A percentile compares a stretch with the other conserved stretches of the same genome.
Conservation (phyloP, 1,139 yeast species). For the Kazachstania sp. region DNA sequence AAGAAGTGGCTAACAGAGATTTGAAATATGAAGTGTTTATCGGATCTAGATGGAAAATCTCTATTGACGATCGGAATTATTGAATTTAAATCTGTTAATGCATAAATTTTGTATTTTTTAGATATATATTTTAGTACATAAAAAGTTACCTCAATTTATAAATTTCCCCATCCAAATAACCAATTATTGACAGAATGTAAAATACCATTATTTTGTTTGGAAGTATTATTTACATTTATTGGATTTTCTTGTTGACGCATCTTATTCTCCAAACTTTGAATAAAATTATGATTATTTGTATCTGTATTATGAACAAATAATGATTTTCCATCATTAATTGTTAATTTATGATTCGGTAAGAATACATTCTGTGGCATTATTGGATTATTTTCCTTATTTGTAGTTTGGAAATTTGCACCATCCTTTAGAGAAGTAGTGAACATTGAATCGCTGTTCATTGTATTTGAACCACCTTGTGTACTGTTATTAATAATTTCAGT, state of each 20-base stretch:
- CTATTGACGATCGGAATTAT: not conserved
- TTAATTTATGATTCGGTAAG: slow-evolving; percentile 13
- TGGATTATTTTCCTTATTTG: slow-evolving; percentile 9
- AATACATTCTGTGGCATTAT: slow-evolving; percentile 6
- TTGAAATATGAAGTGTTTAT: slow-evolving; percentile 4
- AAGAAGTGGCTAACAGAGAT: slow-evolving; percentile 5
- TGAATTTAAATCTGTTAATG: not conserved
- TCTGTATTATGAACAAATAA: slow-evolving; percentile 27
- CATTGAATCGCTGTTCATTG: not conserved
- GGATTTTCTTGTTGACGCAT: slow-evolving; percentile 25
- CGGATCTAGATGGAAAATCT: slow-evolving; percentile 8
- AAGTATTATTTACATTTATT: not conserved
- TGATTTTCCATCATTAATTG: slow-evolving; percentile 27
- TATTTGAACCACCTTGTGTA: not conserved
- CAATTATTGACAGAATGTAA: slow-evolving; percentile 32
- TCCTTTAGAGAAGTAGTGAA: not conserved
- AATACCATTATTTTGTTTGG: slow-evolving; percentile 16
- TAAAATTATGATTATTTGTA: slow-evolving; percentile 29
- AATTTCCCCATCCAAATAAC: slow-evolving; percentile 52
- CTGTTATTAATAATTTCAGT: not conserved
- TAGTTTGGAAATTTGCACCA: not conserved
- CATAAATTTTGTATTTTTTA: not conserved
- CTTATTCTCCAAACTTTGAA: slow-evolving; percentile 29
- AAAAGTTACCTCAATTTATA: slow-evolving; percentile 23
- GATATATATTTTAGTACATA: not conserved